Percentiles rank a stretch among this genome's conserved stretches.
Evolutionary conservation across 495 filamentous ascomycete species (phyloP).

Genomic region (Mycothermus thermophilus): DNA sequence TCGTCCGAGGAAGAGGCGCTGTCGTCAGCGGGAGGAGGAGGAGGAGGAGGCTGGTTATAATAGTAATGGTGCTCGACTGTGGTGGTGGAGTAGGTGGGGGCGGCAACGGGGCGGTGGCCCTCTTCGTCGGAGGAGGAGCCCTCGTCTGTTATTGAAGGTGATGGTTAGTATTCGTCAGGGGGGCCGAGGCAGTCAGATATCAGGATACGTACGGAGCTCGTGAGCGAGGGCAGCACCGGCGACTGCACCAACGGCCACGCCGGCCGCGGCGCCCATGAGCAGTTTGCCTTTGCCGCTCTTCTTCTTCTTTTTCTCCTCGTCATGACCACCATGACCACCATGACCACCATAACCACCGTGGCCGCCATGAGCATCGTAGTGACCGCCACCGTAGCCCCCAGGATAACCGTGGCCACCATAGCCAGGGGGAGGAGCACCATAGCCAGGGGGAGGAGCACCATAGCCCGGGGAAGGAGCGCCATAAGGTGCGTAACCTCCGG

Average conservation of each 20-base stretch:
- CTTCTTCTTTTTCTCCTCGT: slow-evolving; percentile 31
- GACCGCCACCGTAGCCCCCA: too few relatives aligned
- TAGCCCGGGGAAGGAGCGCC: neutral
- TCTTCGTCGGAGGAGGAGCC: too few relatives aligned
- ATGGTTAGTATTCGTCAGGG: too few relatives aligned
- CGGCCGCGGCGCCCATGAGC: slow-evolving; percentile 37
- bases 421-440: neutral
- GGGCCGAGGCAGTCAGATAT: neutral
- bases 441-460: neutral
- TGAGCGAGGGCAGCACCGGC: slow-evolving; percentile 44
- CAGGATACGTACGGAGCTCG: slow-evolving; percentile 32
- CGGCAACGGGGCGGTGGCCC: too few relatives aligned
- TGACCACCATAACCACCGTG: slow-evolving; percentile 5
- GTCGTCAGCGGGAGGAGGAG: slow-evolving; percentile 5
- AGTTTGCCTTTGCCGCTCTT: slow-evolving; percentile 27
- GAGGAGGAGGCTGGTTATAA: neutral
- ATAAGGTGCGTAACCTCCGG: neutral
- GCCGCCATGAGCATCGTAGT: neutral
- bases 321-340: slow-evolving; percentile 20
- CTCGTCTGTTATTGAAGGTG: too few relatives aligned
- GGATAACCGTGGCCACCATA: slow-evolving; percentile 1
- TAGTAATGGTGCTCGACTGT: too few relatives aligned
- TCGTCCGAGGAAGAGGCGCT: slow-evolving; percentile 20
- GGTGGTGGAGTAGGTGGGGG: too few relatives aligned
- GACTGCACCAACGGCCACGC: slow-evolving; percentile 41